Percentiles rank a stretch among this genome's conserved stretches.
These are phyloP conservation scores for Brachypodium distachyon DNA, from an alignment of 202 grass and related monocot genomes.

Conservation along the genomic window DNA sequence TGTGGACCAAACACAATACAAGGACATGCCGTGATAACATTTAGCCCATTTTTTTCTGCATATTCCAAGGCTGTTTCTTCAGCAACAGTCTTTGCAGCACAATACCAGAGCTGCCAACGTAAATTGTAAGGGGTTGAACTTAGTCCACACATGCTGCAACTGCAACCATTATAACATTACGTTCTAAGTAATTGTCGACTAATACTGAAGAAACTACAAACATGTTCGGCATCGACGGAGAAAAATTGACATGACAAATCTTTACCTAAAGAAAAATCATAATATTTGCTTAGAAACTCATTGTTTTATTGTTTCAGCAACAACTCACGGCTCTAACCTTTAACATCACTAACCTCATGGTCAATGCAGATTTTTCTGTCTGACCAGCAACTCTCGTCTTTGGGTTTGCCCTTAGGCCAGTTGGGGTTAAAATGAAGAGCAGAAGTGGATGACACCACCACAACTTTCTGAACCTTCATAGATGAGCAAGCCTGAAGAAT, in stretches of 20 bases:
- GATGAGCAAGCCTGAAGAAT: constrained; percentile 17
- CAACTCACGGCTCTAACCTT: background rate
- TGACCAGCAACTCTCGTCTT: constrained; percentile 35
- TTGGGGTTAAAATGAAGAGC: constrained; percentile 17
- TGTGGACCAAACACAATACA: constrained; percentile 29
- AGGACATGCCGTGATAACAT: constrained; percentile 36
- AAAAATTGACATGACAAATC: background rate
- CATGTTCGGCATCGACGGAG: background rate
- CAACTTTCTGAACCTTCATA: constrained; percentile 15
- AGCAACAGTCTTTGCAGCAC: constrained; percentile 32
- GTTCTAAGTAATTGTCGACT: background rate
- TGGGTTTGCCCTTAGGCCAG: constrained; percentile 15
- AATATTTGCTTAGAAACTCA: too few relatives aligned
- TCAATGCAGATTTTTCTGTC: constrained; percentile 17
- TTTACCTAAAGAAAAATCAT: too few relatives aligned
- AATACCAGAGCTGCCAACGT: constrained; percentile 43
- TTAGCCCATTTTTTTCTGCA: constrained; percentile 15
- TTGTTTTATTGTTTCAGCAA: too few relatives aligned
- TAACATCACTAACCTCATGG: background rate
- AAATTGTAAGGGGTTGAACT: background rate
- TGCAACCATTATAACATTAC: too few relatives aligned
- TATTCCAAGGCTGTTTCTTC: constrained; percentile 34
- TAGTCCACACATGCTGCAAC: background rate
- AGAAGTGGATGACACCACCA: constrained; percentile 24
- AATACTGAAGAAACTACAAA: background rate